Evolutionary conservation across 148 eudicot species (phyloP).

Genomic region (Bassia scoparia): DNA sequence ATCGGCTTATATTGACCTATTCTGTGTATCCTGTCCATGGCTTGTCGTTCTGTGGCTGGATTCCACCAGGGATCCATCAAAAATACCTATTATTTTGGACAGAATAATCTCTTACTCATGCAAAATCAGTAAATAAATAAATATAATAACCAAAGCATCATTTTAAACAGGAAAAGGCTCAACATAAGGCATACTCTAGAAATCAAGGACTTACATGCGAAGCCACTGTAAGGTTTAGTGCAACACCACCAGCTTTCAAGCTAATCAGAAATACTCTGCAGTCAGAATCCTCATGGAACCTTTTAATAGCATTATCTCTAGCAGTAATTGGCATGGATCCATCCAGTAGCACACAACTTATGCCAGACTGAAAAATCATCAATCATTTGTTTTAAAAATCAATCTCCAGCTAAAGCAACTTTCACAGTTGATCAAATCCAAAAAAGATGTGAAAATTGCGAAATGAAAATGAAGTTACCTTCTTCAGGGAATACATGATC

Average conservation of each 20-base stretch:
- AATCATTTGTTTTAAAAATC: slow-evolving; percentile 1
- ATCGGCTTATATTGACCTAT: slow-evolving; percentile 95
- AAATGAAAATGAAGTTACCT: slow-evolving; percentile 40
- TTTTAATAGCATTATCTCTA: slow-evolving; percentile 76
- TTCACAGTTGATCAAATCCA: background rate
- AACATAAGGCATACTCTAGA: background rate
- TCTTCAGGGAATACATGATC: slow-evolving; percentile 70
- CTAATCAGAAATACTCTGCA: slow-evolving; percentile 88
- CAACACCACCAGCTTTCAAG: slow-evolving; percentile 97
- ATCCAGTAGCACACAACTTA: slow-evolving; percentile 69
- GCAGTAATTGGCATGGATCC: slow-evolving; percentile 84
- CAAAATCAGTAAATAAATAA: background rate
- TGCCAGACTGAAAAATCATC: slow-evolving; percentile 61
- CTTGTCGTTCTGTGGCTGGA: slow-evolving; percentile 91
- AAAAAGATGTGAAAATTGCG: too few species aligned
- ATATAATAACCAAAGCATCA: background rate
- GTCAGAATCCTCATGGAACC: slow-evolving; percentile 70
- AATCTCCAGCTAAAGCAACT: background rate
- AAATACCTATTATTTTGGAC: slow-evolving; percentile 56
- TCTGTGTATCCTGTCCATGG: slow-evolving; percentile 91
- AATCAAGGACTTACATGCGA: slow-evolving; percentile 67
- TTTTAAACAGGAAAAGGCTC: background rate
- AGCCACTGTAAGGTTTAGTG: slow-evolving; percentile 94
- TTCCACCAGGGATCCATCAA: slow-evolving; percentile 99
- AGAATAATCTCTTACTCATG: background rate